Conservation (phyloP, 306 rosid species). For the Morella rubra region DNA sequence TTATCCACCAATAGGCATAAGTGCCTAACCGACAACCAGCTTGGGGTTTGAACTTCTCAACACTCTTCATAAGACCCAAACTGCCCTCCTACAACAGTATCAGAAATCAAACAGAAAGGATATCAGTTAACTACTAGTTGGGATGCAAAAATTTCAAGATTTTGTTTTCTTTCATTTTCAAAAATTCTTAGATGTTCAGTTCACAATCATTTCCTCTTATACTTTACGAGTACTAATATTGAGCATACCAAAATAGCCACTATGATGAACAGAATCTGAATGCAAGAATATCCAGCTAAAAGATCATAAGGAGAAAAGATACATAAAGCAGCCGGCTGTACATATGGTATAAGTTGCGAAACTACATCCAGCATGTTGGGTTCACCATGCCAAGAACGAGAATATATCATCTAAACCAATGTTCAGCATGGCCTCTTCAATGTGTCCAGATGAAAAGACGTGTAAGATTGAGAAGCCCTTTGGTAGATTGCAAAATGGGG, state of each 20-base stretch:
- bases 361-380: neutral
- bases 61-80: slow-evolving; percentile 83
- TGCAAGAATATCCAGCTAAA: neutral
- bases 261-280: neutral
- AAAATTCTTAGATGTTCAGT: neutral
- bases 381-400: neutral
- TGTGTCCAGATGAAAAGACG: neutral
- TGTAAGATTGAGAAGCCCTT: neutral
- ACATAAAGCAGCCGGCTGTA: neutral
- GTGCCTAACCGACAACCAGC: slow-evolving; percentile 80
- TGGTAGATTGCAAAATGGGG: neutral
- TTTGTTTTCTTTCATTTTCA: neutral
- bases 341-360: neutral
- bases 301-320: neutral
- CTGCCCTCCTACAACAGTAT: slow-evolving; percentile 71
- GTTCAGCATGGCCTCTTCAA: neutral
- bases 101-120: slow-evolving; percentile 24
- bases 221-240: neutral
- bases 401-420: neutral
- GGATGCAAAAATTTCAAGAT: too few species aligned
- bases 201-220: neutral
- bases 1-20: slow-evolving; percentile 94
- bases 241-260: neutral
- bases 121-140: slow-evolving; percentile 14
- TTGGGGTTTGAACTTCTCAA: slow-evolving; percentile 82